phyloP scores from a whole-genome alignment of 2,329 filamentous ascomycete genomes.

The Nigrospora oryzae region DNA sequence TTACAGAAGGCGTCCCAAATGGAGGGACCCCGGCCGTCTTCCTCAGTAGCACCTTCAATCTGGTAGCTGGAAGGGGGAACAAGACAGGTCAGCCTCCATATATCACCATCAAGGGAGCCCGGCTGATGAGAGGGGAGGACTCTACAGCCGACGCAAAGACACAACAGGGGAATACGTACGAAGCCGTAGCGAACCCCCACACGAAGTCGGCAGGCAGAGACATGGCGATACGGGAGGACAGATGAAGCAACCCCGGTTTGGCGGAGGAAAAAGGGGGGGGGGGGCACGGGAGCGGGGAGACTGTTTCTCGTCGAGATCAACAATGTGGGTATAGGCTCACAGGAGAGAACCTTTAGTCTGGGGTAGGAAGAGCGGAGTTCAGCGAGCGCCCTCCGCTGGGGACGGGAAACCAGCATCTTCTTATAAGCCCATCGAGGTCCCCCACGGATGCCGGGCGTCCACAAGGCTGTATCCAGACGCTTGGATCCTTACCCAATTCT shows the following conservation, averaged over 20 bases:
- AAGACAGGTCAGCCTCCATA: constrained; percentile 8
- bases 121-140: neutral
- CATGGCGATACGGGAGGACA: constrained; percentile 26
- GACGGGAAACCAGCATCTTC: no score
- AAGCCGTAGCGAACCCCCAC: constrained; percentile 75
- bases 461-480: neutral
- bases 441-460: no score
- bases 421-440: no score
- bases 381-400: no score
- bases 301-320: neutral
- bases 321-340: constrained; percentile 8
- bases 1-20: constrained; percentile 90
- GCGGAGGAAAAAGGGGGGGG: neutral
- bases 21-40: constrained; percentile 71
- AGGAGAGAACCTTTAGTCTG: no score
- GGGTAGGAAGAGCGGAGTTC: no score
- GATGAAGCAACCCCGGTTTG: neutral
- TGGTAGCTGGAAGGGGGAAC: constrained; percentile 57
- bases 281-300: neutral
- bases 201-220: constrained; percentile 61
- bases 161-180: constrained; percentile 35
- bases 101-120: neutral
- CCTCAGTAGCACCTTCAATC: constrained; percentile 67
- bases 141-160: neutral
- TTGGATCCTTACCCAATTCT: constrained; percentile 25